phyloP scores from a whole-genome alignment of 495 filamentous ascomycete genomes.

The Penicillium maclennaniae region DNA sequence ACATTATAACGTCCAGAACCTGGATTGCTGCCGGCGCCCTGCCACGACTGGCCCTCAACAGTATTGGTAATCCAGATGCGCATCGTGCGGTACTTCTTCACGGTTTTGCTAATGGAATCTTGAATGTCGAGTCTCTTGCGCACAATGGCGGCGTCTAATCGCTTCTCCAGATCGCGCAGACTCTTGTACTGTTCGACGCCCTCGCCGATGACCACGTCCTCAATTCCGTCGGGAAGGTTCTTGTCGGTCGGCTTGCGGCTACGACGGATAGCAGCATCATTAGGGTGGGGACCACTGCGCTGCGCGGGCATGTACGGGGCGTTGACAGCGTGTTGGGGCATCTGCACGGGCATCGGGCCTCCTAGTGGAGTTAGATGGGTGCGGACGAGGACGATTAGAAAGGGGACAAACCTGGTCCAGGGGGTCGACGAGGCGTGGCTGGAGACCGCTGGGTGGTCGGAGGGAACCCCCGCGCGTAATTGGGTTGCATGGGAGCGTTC shows the following conservation, averaged over 20 bases:
- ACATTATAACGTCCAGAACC: constrained; percentile 69
- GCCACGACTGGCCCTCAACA: constrained; percentile 92
- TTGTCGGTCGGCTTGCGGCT: constrained; percentile 89
- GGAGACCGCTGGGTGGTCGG: constrained; percentile 42
- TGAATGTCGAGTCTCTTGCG: constrained; percentile 88
- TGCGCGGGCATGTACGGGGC: constrained; percentile 42
- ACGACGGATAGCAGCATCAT: constrained; percentile 62
- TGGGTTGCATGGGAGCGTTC: constrained; percentile 44
- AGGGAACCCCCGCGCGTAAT: constrained; percentile 43
- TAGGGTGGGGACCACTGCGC: constrained; percentile 39
- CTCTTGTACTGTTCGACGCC: constrained; percentile 76
- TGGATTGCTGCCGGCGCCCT: constrained; percentile 44
- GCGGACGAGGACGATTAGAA: constrained; percentile 8
- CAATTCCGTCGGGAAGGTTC: constrained; percentile 84
- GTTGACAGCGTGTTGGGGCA: constrained; percentile 40
- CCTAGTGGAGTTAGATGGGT: constrained; percentile 17
- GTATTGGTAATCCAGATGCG: constrained; percentile 96
- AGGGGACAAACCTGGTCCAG: constrained; percentile 35
- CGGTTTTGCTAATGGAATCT: constrained; percentile 73
- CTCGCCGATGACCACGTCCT: constrained; percentile 74
- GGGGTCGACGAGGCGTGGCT: constrained; percentile 44
- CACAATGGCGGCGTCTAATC: constrained; percentile 90
- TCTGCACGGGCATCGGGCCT: constrained; percentile 37
- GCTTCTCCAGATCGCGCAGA: constrained; percentile 81
- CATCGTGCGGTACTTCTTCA: constrained; percentile 80